Percentiles rank a stretch among this genome's conserved stretches.
phyloP scores from a whole-genome alignment of 257 asterid species.

The Catharanthus roseus region DNA sequence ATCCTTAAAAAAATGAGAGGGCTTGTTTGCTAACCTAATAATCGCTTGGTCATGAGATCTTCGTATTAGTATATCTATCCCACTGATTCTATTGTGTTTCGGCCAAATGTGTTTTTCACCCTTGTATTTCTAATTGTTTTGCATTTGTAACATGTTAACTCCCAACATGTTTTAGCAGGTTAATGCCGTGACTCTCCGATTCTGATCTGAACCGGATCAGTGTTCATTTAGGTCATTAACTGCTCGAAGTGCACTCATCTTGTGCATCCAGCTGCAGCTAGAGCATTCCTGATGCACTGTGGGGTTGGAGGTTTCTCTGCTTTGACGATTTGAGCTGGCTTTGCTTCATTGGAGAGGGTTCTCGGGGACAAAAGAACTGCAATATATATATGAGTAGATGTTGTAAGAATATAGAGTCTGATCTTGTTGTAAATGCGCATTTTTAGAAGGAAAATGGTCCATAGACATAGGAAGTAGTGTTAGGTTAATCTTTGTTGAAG shows the following conservation, averaged over 20 bases:
- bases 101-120: neutral
- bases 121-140: neutral
- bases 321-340: slow-evolving; percentile 7
- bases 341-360: slow-evolving; percentile 17
- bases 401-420: slow-evolving; percentile 42
- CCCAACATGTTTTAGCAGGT: neutral
- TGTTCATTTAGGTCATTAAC: neutral
- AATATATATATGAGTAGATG: slow-evolving; percentile 52
- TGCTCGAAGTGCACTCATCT: slow-evolving; percentile 1
- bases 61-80: neutral
- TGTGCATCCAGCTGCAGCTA: neutral
- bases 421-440: slow-evolving; percentile 56
- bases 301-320: slow-evolving; percentile 8
- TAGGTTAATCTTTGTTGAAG: slow-evolving; percentile 6
- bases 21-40: neutral
- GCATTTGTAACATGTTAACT: neutral
- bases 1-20: neutral
- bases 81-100: neutral
- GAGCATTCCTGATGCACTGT: neutral
- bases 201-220: slow-evolving; percentile 8
- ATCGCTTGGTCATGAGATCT: neutral
- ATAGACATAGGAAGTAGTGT: slow-evolving; percentile 8
- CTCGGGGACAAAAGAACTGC: slow-evolving; percentile 27
- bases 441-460: slow-evolving; percentile 8
- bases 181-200: neutral